Evolutionary conservation across 768 basidiomycete genomes (phyloP).

Genomic region (Psilocybe cubensis): DNA sequence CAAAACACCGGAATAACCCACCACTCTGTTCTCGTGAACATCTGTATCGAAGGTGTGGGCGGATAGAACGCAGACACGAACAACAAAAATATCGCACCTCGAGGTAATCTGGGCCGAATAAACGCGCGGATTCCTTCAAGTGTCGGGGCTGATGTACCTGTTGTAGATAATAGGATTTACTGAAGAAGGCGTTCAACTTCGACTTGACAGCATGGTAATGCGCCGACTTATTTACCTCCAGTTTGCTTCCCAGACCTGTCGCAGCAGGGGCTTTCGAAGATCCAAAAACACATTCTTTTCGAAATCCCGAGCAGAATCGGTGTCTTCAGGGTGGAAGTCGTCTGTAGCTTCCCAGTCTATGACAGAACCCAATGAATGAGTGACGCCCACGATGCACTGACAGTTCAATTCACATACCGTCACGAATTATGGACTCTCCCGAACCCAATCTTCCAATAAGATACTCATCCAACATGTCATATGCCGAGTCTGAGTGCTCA

Average conservation of each 20-base stretch:
- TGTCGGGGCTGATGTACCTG: conserved; percentile 98
- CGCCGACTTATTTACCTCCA: conserved; percentile 60
- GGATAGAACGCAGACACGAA: conserved; percentile 1
- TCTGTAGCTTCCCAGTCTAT: conserved; percentile 89
- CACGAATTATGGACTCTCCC: conserved; percentile 73
- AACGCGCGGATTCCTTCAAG: conserved; percentile 76
- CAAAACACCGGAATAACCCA: conserved; percentile 92
- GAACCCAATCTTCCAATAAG: conserved; percentile 81
- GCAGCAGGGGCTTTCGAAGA: conserved; percentile 78
- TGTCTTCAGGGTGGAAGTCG: conserved; percentile 91
- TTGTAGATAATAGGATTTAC: conserved; percentile 93
- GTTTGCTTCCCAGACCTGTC: conserved; percentile 87
- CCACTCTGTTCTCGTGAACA: conserved; percentile 88
- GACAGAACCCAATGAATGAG: background rate
- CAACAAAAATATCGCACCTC: conserved; percentile 55
- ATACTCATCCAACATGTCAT: conserved; percentile 90
- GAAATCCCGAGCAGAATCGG: conserved; percentile 79
- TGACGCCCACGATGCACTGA: background rate
- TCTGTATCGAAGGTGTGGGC: conserved; percentile 36
- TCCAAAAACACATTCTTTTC: conserved; percentile 93
- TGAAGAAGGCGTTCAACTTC: conserved; percentile 28
- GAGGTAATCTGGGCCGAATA: conserved; percentile 82
- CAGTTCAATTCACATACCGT: conserved; percentile 56
- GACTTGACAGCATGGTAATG: background rate
- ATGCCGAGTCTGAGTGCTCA: conserved; percentile 90